Conservation (phyloP, 257 asterid genomes). For the Rehmannia glutinosa region DNA sequence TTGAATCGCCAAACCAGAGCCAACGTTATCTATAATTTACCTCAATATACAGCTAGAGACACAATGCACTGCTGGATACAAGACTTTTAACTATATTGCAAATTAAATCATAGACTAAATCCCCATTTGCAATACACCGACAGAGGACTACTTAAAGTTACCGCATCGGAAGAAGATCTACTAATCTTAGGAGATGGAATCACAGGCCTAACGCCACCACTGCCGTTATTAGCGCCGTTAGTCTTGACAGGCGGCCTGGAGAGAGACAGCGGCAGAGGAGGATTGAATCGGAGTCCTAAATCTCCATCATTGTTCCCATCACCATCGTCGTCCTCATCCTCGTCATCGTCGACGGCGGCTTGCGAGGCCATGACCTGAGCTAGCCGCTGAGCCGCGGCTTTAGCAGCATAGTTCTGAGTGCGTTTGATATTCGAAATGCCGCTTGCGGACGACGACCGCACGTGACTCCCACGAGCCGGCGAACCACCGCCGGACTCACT, state of each 20-base stretch:
- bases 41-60: constrained; percentile 15
- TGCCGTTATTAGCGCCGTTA: constrained; percentile 30
- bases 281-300: constrained; percentile 63
- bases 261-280: constrained; percentile 64
- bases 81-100: background rate
- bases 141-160: constrained; percentile 19
- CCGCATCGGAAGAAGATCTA: constrained; percentile 97
- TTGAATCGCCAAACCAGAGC: constrained; percentile 7
- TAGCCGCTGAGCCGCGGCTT: constrained; percentile 98
- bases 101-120: constrained; percentile 4
- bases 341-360: constrained; percentile 51
- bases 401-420: constrained; percentile 91
- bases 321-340: constrained; percentile 48
- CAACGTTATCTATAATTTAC: background rate
- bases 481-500: constrained; percentile 56
- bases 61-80: background rate
- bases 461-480: constrained; percentile 49
- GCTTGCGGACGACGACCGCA: constrained; percentile 64
- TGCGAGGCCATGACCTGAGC: constrained; percentile 99
- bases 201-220: constrained; percentile 33
- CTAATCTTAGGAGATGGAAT: constrained; percentile 44
- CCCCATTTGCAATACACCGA: background rate
- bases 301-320: constrained; percentile 41
- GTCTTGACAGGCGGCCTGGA: constrained; percentile 47
- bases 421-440: constrained; percentile 92